Percentiles rank a stretch among this genome's conserved stretches.
Evolutionary conservation across 192 early-diverging fungal species (phyloP).

Genomic region (Coemansia sp.): DNA sequence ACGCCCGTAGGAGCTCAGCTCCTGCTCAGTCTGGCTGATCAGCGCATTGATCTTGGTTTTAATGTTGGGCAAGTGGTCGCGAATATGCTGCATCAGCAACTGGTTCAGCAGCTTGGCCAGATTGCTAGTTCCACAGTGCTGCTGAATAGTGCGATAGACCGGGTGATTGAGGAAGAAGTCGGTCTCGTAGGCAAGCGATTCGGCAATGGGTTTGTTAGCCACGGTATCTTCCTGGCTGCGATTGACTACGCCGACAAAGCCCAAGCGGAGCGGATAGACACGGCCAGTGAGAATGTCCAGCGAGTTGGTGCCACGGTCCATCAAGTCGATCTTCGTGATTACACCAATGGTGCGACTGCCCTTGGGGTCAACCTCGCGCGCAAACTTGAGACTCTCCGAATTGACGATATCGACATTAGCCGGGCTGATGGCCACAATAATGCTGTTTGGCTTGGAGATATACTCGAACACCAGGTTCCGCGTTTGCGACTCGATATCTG

Average conservation of each 20-base stretch:
- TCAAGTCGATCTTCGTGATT: conserved; percentile 81
- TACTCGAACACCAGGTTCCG: conserved; percentile 75
- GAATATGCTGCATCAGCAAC: conserved; percentile 77
- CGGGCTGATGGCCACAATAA: conserved; percentile 80
- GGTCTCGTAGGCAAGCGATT: conserved; percentile 65
- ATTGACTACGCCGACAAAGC: conserved; percentile 82
- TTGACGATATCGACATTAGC: conserved; percentile 83
- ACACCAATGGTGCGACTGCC: conserved; percentile 79
- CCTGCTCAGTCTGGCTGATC: conserved; percentile 78
- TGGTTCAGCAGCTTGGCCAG: conserved; percentile 72
- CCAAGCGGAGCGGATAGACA: conserved; percentile 75
- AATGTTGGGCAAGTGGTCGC: conserved; percentile 75
- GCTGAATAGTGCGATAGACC: conserved; percentile 70
- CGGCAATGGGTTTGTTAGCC: conserved; percentile 69
- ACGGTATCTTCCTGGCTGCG: conserved; percentile 81
- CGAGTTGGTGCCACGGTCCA: conserved; percentile 83
- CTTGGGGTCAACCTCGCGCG: conserved; percentile 82
- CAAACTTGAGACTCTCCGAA: conserved; percentile 82
- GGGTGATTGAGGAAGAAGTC: conserved; percentile 74
- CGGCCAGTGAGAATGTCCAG: conserved; percentile 77
- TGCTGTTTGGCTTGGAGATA: conserved; percentile 81
- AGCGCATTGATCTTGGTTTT: conserved; percentile 73
- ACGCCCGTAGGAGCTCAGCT: conserved; percentile 70
- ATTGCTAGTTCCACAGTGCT: conserved; percentile 72
- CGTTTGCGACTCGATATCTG: conserved; percentile 81